Conservation (phyloP, 163 green algal genomes). For the Scenedesmus sp. region DNA sequence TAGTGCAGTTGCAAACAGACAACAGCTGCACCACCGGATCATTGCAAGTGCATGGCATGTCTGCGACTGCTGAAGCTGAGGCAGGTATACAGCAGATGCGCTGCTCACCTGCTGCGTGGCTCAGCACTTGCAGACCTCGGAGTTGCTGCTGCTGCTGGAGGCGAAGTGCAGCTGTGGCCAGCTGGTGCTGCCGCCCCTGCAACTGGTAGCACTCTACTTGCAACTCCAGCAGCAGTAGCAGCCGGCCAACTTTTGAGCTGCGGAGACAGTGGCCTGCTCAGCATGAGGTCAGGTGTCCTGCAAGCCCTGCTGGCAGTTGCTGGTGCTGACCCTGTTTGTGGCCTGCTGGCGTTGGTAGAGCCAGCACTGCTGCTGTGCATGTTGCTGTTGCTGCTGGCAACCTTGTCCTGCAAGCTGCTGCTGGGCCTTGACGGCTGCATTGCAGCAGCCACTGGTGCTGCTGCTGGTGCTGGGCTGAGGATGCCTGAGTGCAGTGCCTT, state of each 20-base stretch:
- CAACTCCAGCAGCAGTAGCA: not conserved
- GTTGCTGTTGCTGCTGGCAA: not conserved
- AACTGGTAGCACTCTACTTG: not conserved
- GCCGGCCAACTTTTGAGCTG: not conserved
- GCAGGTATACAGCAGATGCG: not conserved
- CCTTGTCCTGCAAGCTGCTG: not conserved
- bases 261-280: not conserved
- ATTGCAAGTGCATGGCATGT: not conserved
- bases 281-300: not conserved
- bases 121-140: not conserved
- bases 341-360: not conserved
- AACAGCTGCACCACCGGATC: not conserved
- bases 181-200: not conserved
- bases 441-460: not conserved
- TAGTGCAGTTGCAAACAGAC: not conserved
- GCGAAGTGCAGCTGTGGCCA: conserved; percentile 1
- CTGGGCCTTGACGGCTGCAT: not conserved
- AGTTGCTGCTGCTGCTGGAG: not conserved
- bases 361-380: not conserved
- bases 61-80: not conserved
- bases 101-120: conserved; percentile 12
- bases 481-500: not conserved
- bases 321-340: not conserved
- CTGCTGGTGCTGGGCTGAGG: not conserved
- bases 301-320: not conserved